Evolutionary conservation across 257 asterid species (phyloP), one percentile per base, ranked within the genome.

Genomic region (Nemophila menziesii): DNA sequence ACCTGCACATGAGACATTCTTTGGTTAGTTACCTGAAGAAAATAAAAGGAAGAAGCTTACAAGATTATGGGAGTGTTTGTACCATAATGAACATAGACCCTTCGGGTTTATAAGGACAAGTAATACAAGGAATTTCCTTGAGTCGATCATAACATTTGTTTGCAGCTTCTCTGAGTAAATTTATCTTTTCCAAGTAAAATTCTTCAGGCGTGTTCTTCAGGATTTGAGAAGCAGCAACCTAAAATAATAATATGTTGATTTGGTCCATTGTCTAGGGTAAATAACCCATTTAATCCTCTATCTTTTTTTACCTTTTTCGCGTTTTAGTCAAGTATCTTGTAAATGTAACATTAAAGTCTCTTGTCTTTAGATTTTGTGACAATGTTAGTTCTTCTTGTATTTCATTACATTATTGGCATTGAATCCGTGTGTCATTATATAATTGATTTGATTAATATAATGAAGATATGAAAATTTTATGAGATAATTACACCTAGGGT

Each of bases 11-110:
- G 14, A 12, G 15, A 52, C 37, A 49, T 22, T 22, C 33, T 16
- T 52, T 49, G 52, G 52, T 22, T 34, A 0, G 38, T n/a, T 5
- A 29, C 12, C 12, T 5, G 36, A 29, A 3, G 12, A 29, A 10
- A 7, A 1, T 5, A 5, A 2, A 2, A 56, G 18, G 19, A 15
- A 43, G 23, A 34, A 23, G 11, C 10, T n/a, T 7, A 10, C 40
- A 54, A 19, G 12, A 12, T 41, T 43, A 7, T 4, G 8, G 43
- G 16, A 20, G 17, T 8, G 8, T 42, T 66, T 45, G n/a, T 65
- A 74, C 93, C 93, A 82, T 62, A 15, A 74, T 47, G 57, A 74
- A 66, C 92, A 82, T 73, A 44, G 80, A 72, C 51, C 94, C 94
- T 68, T 76, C 75, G 11, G 94, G 79, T 64, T 67, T 82, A 54